Evolutionary conservation across 345 rosid genomes (phyloP).

Genomic region (Populus pruinosa): DNA sequence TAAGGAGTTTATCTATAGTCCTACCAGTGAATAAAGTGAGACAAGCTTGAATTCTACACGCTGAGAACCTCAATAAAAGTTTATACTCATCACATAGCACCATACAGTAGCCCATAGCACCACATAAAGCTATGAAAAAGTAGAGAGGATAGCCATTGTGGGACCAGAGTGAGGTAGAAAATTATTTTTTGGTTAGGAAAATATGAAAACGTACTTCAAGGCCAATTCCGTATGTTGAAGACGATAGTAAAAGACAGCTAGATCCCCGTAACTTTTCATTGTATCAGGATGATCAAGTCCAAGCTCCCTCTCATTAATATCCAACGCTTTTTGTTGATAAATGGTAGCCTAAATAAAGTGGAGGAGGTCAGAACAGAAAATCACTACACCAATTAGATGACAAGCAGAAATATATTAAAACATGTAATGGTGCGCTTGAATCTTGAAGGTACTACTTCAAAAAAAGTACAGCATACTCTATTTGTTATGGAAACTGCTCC

Average conservation of each 20-base stretch:
- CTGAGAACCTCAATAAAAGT: not conserved
- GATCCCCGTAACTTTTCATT: slow-evolving; percentile 38
- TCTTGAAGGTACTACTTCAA: not conserved
- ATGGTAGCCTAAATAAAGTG: slow-evolving; percentile 38
- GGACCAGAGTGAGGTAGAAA: not conserved
- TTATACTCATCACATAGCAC: not conserved
- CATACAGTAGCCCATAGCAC: not conserved
- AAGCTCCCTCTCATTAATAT: slow-evolving; percentile 37
- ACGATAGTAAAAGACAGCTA: slow-evolving; percentile 36
- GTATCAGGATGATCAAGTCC: slow-evolving; percentile 41
- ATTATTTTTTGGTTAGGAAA: slow-evolving; percentile 13
- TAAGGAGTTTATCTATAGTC: not conserved
- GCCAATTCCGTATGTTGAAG: slow-evolving; percentile 37
- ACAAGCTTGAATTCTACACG: not conserved
- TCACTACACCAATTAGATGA: not conserved
- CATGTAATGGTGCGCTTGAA: not conserved
- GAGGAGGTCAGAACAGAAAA: slow-evolving; percentile 20
- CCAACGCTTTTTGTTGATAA: slow-evolving; percentile 36
- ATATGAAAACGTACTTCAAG: slow-evolving; percentile 28
- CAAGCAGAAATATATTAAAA: not conserved
- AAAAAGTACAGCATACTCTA: not conserved
- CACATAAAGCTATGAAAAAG: slow-evolving; percentile 1
- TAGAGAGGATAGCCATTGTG: not conserved
- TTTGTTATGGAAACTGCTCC: not conserved
- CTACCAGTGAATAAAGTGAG: not conserved